These are phyloP conservation scores for Blastobotrys persicus DNA, from an alignment of 1,139 yeast species.

Conservation along the genomic window DNA sequence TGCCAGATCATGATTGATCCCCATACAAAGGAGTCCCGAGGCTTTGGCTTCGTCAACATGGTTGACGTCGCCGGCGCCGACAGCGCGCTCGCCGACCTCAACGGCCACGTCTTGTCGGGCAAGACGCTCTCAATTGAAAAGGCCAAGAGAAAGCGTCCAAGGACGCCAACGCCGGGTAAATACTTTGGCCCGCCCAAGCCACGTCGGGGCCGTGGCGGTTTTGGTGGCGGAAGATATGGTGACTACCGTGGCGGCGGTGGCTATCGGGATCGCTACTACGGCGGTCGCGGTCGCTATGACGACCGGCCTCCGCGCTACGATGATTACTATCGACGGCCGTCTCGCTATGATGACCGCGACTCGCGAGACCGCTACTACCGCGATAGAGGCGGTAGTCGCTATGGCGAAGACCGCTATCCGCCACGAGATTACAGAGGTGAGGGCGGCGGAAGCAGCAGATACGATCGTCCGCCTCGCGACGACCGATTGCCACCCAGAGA, in stretches of 20 bases:
- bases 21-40: constrained; percentile 40
- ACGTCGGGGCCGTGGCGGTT: constrained; percentile 27
- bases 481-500: constrained; percentile 27
- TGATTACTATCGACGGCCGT: constrained; percentile 27
- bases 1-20: constrained; percentile 42
- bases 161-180: constrained; percentile 44
- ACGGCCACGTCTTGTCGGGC: constrained; percentile 37
- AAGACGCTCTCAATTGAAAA: constrained; percentile 36
- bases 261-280: constrained; percentile 17
- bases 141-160: constrained; percentile 41
- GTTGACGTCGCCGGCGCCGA: constrained; percentile 36
- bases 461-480: constrained; percentile 23
- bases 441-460: constrained; percentile 22
- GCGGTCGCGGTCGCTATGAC: constrained; percentile 26
- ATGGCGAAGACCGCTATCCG: constrained; percentile 25
- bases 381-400: constrained; percentile 29
- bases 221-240: constrained; percentile 22
- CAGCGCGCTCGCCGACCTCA: constrained; percentile 35
- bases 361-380: constrained; percentile 29
- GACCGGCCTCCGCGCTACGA: constrained; percentile 30
- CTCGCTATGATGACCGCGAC: constrained; percentile 28
- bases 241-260: constrained; percentile 21
- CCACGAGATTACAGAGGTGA: constrained; percentile 23
- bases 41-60: constrained; percentile 42
- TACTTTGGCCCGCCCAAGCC: constrained; percentile 42